phyloP scores from a whole-genome alignment of 495 filamentous ascomycete species.

The Penicillium pancosmium region DNA sequence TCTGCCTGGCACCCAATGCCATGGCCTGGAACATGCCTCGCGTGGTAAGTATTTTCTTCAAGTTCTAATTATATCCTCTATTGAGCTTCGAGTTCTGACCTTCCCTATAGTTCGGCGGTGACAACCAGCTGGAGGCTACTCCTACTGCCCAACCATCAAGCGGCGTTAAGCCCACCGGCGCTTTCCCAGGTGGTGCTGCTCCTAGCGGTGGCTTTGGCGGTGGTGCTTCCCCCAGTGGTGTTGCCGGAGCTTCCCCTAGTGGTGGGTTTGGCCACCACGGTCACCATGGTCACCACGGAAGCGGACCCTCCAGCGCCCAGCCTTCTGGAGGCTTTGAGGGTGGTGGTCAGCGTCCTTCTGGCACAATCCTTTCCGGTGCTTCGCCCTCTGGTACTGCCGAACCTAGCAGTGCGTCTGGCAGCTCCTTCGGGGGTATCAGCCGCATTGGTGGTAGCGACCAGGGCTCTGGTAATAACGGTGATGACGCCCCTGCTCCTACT shows the following conservation, averaged over 20 bases:
- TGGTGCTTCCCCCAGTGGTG: not conserved
- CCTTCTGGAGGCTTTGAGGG: not conserved
- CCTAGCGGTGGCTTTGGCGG: conserved; percentile 6
- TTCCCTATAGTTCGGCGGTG: conserved; percentile 5
- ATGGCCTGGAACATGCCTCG: conserved; percentile 20
- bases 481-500: not conserved
- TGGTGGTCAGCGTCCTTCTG: conserved; percentile 3
- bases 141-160: conserved; percentile 13
- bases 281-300: not conserved
- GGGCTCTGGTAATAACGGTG: not conserved
- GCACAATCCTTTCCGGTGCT: conserved; percentile 8
- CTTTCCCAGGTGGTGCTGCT: conserved; percentile 7
- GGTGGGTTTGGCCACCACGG: not conserved
- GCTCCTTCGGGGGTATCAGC: not conserved
- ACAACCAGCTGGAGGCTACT: conserved; percentile 13
- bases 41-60: conserved; percentile 5
- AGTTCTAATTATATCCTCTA: not conserved
- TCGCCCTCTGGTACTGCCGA: not conserved
- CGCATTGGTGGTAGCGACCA: not conserved
- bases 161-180: conserved; percentile 14
- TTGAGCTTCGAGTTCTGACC: not conserved
- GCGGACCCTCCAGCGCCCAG: not conserved
- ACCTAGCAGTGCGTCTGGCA: conserved; percentile 8
- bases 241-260: not conserved
- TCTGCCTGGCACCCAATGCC: conserved; percentile 28